Percentiles rank a stretch among this genome's conserved stretches.
Evolutionary conservation across 208 protist species (phyloP).

Genomic region (Herpetomonas samuelpessoai): DNA sequence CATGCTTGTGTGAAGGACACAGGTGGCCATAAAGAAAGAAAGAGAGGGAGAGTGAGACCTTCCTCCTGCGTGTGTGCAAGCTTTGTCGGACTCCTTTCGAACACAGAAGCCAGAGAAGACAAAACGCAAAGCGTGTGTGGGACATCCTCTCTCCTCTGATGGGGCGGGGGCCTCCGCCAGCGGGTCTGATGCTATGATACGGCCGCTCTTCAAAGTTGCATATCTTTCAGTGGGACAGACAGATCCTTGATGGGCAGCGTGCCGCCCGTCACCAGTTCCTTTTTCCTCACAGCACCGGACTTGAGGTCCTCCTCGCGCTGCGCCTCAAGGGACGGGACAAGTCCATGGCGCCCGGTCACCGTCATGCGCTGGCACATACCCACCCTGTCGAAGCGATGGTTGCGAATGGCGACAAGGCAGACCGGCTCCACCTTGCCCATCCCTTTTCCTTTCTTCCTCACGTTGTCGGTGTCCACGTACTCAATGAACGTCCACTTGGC

Average conservation of each 20-base stretch:
- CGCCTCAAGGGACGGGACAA: constrained; percentile 33
- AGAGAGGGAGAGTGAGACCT: no score
- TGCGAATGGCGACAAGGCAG: constrained; percentile 67
- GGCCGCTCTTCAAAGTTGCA: constrained; percentile 32
- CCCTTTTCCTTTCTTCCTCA: constrained; percentile 17
- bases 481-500: constrained; percentile 84
- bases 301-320: constrained; percentile 30
- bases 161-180: no score
- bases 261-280: constrained; percentile 29
- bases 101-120: no score
- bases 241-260: constrained; percentile 49
- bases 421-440: constrained; percentile 6
- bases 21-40: no score
- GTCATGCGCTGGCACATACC: constrained; percentile 74
- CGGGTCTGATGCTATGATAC: not conserved
- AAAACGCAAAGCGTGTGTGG: no score
- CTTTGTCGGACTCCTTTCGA: no score
- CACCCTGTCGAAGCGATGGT: constrained; percentile 49
- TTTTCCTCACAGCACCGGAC: constrained; percentile 27
- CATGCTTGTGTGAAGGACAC: no score
- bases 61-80: no score
- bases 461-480: constrained; percentile 42
- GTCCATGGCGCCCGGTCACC: constrained; percentile 40
- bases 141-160: no score
- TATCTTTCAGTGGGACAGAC: constrained; percentile 40